Conservation (phyloP, 441 rosid species). For the Croton setiger region DNA sequence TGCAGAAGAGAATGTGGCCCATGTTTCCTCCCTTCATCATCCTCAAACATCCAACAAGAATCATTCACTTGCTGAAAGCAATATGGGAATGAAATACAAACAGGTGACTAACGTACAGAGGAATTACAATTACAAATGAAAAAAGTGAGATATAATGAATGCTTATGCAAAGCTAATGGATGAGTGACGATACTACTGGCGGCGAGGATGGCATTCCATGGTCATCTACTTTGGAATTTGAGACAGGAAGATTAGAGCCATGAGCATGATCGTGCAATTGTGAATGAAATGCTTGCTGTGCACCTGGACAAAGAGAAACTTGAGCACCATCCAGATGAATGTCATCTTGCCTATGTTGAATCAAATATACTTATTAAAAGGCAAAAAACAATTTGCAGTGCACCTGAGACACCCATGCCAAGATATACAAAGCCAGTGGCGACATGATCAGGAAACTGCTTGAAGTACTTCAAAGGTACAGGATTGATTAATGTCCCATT, state of each 20-base stretch:
- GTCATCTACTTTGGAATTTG: constrained; percentile 35
- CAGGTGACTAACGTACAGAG: not conserved
- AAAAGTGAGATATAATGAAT: not conserved
- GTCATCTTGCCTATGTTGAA: constrained; percentile 29
- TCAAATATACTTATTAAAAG: constrained; percentile 28
- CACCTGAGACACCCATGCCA: constrained; percentile 29
- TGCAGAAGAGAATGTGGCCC: constrained; percentile 78
- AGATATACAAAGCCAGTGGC: constrained; percentile 77
- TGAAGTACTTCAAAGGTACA: constrained; percentile 81
- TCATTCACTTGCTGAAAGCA: constrained; percentile 56
- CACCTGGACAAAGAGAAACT: constrained; percentile 23
- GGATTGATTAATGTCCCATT: constrained; percentile 63
- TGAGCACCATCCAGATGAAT: constrained; percentile 27
- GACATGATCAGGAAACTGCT: constrained; percentile 87
- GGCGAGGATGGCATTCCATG: constrained; percentile 27
- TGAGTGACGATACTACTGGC: constrained; percentile 41
- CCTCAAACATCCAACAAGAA: constrained; percentile 83
- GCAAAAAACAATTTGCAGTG: constrained; percentile 24
- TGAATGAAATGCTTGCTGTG: constrained; percentile 30
- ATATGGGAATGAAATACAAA: constrained; percentile 14
- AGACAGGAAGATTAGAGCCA: constrained; percentile 26
- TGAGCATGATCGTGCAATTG: constrained; percentile 27
- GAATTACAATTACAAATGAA: not conserved
- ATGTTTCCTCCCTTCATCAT: constrained; percentile 59
- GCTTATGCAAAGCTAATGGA: constrained; percentile 11